phyloP scores from a whole-genome alignment of 2,329 filamentous ascomycete species.

The Ophiostoma sp. region DNA sequence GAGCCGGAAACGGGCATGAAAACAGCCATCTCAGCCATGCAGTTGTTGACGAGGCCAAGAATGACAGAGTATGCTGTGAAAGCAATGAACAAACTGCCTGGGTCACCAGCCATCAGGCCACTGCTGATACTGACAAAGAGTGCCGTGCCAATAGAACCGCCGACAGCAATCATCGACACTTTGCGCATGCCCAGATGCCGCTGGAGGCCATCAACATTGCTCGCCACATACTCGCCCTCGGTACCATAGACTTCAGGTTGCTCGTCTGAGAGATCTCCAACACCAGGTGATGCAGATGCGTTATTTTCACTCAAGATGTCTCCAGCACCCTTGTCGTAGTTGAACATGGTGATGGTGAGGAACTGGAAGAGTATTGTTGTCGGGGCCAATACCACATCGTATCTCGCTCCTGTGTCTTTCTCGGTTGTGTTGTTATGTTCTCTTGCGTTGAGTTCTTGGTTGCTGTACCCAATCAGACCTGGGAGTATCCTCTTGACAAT shows the following conservation, averaged over 20 bases:
- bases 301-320: neutral
- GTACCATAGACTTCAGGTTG: neutral
- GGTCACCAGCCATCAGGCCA: slow-evolving; percentile 35
- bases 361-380: neutral
- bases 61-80: slow-evolving; percentile 52
- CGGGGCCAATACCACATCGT: neutral
- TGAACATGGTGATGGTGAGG: neutral
- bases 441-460: neutral
- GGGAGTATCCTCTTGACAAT: too few relatives aligned
- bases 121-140: slow-evolving; percentile 58
- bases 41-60: slow-evolving; percentile 59
- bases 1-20: slow-evolving; percentile 58
- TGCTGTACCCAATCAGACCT: too few relatives aligned
- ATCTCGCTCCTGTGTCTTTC: neutral
- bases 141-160: slow-evolving; percentile 53
- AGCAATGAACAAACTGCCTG: slow-evolving; percentile 47
- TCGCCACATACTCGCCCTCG: neutral
- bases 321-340: neutral
- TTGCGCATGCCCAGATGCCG: slow-evolving; percentile 49
- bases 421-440: neutral
- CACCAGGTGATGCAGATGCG: neutral
- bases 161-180: slow-evolving; percentile 55
- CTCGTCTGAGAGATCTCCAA: neutral
- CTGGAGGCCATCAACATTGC: slow-evolving; percentile 33
- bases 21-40: slow-evolving; percentile 58